Conservation (phyloP, 179 eudicot species). For the Amaranthus tricolor region DNA sequence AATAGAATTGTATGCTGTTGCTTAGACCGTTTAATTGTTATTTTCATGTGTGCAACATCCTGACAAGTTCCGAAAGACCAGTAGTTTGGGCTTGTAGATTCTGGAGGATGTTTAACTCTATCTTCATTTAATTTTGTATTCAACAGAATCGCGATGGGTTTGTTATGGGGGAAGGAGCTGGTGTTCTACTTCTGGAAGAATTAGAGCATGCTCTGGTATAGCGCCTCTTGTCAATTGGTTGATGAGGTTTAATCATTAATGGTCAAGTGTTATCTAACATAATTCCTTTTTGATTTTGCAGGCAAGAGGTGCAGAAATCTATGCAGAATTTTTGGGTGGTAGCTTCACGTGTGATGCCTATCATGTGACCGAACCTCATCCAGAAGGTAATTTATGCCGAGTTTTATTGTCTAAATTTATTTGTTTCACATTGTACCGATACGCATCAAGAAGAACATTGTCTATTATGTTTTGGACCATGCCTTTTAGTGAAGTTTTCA, state of each 20-base stretch:
- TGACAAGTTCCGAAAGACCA: background rate
- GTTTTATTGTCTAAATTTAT: background rate
- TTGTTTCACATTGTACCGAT: background rate
- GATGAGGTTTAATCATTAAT: background rate
- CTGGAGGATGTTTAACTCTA: constrained; percentile 2
- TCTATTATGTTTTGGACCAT: constrained; percentile 3
- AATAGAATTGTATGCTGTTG: background rate
- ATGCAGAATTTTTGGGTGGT: constrained; percentile 95
- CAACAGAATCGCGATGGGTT: constrained; percentile 92
- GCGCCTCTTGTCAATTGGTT: background rate
- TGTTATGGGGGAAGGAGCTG: constrained; percentile 99
- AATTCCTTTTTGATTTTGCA: constrained; percentile 27
- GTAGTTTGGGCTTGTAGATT: background rate
- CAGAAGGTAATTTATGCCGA: constrained; percentile 50
- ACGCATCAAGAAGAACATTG: background rate
- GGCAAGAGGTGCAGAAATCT: constrained; percentile 83
- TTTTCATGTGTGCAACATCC: background rate
- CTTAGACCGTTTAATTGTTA: background rate
- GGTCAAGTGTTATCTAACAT: background rate
- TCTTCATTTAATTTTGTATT: constrained; percentile 14
- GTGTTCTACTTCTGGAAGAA: constrained; percentile 92
- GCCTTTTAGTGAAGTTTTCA: background rate
- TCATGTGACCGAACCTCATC: constrained; percentile 98
- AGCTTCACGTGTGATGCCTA: constrained; percentile 96
- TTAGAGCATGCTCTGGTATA: constrained; percentile 90